Evolutionary conservation across 2,329 filamentous ascomycete genomes (phyloP), one percentile per base, ranked within the genome.

Genomic region (Helotiales sp.): DNA sequence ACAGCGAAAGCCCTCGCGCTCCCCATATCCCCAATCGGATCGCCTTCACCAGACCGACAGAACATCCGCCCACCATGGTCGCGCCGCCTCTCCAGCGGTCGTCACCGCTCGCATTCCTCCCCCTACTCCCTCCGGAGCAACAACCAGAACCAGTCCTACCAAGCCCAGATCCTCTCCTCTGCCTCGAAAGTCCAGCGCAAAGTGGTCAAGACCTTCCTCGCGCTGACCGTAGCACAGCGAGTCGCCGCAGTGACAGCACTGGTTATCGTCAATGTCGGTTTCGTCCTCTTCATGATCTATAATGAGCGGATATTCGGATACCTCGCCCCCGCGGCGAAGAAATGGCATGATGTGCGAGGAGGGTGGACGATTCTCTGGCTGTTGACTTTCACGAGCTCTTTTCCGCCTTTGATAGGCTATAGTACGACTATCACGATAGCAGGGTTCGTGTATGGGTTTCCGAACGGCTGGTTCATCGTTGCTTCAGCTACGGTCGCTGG

Each of bases 401-500:
- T 93, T 73, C 90, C 90, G 2, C 90, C 90, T 0, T 77, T 92
- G 72, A 89, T 93, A 67, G 90, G 90, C 13, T 92, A 91, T 79
- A 88, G 86, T 15, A 88, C 87, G 1, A 85, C 88, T 68, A 83
- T 91, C 32, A 92, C 89, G 1, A 83, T 91, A 22, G 82, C 87
- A 3, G 90, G 90, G 0, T 92, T 91, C 74, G 86, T 93, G 17
- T 92, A 90, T 77, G 90, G 90, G 0, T 85, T 92, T 73, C 88
- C 88, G 65, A 87, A 88, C 75, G 89, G 89, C 81, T 96, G 88
- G 83, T 82, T 86, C 67, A 86, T 97, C 59, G 83, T 92, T 59
- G 90, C 93, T 1, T 84, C 87, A 0, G 93, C 92, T 17, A 96
- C 92, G 22, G 85, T 97, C 1, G 79, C 88, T 34, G 96, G 96